These are phyloP conservation scores for Spatholobus suberectus DNA, from an alignment of 306 rosid species.

Conservation along the genomic window DNA sequence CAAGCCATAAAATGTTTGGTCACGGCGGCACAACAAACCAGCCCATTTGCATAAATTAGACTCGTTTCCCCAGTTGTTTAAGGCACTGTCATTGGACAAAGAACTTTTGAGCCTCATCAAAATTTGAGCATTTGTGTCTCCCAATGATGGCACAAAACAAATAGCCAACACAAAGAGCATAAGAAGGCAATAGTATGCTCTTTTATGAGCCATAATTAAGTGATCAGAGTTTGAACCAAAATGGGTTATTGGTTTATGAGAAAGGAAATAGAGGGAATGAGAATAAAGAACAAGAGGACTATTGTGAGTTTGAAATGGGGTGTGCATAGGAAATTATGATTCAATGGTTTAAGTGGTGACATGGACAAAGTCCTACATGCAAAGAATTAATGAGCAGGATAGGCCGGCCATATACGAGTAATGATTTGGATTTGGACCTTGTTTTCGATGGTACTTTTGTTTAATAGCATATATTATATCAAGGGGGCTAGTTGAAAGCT, in stretches of 20 bases:
- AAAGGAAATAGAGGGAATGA: not conserved
- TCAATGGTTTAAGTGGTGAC: conserved; percentile 32
- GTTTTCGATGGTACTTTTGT: conserved; percentile 19
- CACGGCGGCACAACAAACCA: conserved; percentile 52
- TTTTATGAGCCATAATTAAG: conserved; percentile 36
- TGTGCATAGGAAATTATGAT: conserved; percentile 29
- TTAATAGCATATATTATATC: conserved; percentile 6
- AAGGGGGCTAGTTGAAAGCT: conserved; percentile 7
- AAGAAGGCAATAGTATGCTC: conserved; percentile 10
- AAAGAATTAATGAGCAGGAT: conserved; percentile 53
- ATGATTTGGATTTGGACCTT: conserved; percentile 20
- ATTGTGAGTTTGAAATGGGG: not conserved
- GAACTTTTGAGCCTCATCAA: conserved; percentile 58
- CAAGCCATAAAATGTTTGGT: conserved; percentile 41
- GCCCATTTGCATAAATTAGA: conserved; percentile 61
- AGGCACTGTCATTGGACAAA: conserved; percentile 47
- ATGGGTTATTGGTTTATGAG: not conserved
- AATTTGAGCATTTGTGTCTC: conserved; percentile 21
- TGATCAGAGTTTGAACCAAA: not conserved
- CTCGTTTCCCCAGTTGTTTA: conserved; percentile 59
- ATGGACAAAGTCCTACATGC: conserved; percentile 45
- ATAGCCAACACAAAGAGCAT: conserved; percentile 21
- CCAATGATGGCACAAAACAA: conserved; percentile 32
- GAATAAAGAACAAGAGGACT: not conserved
- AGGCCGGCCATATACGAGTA: conserved; percentile 52